These are phyloP conservation scores for Cetraspora pellucida DNA, from an alignment of 192 early-diverging fungal species.

Conservation along the genomic window DNA sequence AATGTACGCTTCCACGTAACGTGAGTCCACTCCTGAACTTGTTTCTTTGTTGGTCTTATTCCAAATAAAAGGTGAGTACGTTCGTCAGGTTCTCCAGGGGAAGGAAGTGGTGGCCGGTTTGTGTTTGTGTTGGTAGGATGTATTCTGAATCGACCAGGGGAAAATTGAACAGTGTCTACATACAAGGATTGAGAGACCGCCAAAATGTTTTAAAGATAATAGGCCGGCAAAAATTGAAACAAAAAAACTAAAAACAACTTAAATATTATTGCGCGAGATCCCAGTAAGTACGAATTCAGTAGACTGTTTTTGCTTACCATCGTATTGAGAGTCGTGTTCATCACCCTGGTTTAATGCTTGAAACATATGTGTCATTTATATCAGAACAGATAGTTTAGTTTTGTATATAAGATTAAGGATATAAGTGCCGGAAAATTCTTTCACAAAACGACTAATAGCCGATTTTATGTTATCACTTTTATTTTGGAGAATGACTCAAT, in stretches of 20 bases:
- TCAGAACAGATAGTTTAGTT: too few species aligned
- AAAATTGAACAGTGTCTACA: not conserved
- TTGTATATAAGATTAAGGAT: too few species aligned
- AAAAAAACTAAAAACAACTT: too few species aligned
- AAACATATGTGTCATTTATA: not conserved
- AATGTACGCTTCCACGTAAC: constrained; percentile 43
- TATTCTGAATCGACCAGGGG: not conserved
- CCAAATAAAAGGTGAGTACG: constrained; percentile 38
- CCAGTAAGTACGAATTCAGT: not conserved
- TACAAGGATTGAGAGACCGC: not conserved
- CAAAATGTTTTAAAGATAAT: too few species aligned
- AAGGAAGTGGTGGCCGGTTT: not conserved
- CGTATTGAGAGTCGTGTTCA: constrained; percentile 16
- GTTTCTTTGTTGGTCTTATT: constrained; percentile 29
- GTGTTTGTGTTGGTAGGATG: not conserved
- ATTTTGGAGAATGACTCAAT: too few species aligned
- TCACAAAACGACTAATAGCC: too few species aligned
- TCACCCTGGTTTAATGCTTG: constrained; percentile 13
- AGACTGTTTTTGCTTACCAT: constrained; percentile 12
- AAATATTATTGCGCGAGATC: not conserved
- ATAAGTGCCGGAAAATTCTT: too few species aligned
- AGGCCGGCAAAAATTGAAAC: too few species aligned
- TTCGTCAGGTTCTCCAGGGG: constrained; percentile 31
- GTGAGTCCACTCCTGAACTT: constrained; percentile 45
- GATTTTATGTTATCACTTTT: too few species aligned